A percentile compares a stretch with the other conserved stretches of the same genome.
Evolutionary conservation across 257 asterid species (phyloP).

Genomic region (Leptodermis oblonga): DNA sequence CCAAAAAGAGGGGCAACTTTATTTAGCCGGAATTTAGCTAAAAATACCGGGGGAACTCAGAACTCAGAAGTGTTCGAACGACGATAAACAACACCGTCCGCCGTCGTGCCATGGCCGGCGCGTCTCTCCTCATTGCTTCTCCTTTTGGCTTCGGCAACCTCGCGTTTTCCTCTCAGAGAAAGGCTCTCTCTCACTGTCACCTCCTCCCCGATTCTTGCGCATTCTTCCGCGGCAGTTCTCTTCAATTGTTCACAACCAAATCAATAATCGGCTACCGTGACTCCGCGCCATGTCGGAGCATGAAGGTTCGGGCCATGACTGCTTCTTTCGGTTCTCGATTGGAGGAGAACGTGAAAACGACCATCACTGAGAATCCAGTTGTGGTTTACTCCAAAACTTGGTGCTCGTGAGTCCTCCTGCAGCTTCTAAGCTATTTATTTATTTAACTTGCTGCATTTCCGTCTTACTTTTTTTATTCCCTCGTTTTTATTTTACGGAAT

Average conservation of each 20-base stretch:
- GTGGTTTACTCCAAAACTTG: slow-evolving; percentile 92
- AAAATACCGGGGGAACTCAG: not conserved
- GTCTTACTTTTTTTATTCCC: not conserved
- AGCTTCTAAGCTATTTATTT: slow-evolving; percentile 1
- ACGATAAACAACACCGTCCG: too few relatives aligned
- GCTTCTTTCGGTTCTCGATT: slow-evolving; percentile 55
- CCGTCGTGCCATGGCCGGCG: slow-evolving; percentile 16
- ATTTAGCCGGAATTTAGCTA: not conserved
- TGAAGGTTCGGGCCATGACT: slow-evolving; percentile 58
- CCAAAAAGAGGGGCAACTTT: not conserved
- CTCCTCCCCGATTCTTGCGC: slow-evolving; percentile 12
- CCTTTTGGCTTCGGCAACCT: slow-evolving; percentile 15
- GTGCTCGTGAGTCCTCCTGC: slow-evolving; percentile 77
- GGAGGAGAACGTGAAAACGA: slow-evolving; percentile 59
- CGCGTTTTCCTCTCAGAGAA: slow-evolving; percentile 17
- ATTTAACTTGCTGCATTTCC: not conserved
- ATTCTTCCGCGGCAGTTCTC: slow-evolving; percentile 3
- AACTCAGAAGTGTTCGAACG: not conserved
- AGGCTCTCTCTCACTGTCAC: not conserved
- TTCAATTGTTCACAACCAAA: slow-evolving; percentile 18
- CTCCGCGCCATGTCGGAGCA: slow-evolving; percentile 13
- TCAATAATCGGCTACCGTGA: slow-evolving; percentile 18
- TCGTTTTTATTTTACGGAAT: not conserved
- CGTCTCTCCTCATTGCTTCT: not conserved
- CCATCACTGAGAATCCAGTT: slow-evolving; percentile 59